Base-by-base conservation (phyloP, 2,329 filamentous ascomycete genomes). In the Cladophialophora yegresii region DNA sequence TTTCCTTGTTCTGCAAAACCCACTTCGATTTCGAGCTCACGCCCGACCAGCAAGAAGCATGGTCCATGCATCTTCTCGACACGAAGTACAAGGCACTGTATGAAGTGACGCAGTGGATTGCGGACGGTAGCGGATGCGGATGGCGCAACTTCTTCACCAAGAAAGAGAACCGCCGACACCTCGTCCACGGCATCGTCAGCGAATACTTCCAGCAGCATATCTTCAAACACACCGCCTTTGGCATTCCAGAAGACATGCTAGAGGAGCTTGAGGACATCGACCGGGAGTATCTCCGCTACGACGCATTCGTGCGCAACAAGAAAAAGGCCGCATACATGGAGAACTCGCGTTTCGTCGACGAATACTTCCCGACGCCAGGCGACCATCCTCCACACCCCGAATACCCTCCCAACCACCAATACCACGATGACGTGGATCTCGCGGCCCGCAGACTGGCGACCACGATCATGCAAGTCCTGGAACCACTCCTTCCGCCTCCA, bases 81-180 rank as follows among this genome's bases (percentile, higher is more conserved):
- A 57, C 32, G 23, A 51, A 64, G 26, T 64, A 67, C 47, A 9
- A 53, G 30, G 28, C 53, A 4, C 30, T 69, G 28, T 64, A 60
- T 40, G 49, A 43, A 6, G 61, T 62, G 16, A 57, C 63, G 16
- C 40, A 53, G 33, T 66, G 43, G 23, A 66, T 70, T 6, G 68
- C 66, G 4, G 66, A 70, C 22, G 66, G 63, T 23, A 58, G 45
- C 16, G 43, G 59, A 7, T 54, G 61, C 40, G 63, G 63, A 6
- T 72, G 70, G 70, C 49, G 58, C 9, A 40, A 63, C 33, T 67
- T 71, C 61, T 70, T 72, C 58, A 68, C 68, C 10, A 62, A 65
- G 10, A 49, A 32, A 1, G 59, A 65, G 28, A 55, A 65, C 22
- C 69, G 70, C 2, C 50, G 53, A 8, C 54, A 66, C 22, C 58